Base-by-base conservation (phyloP, 495 filamentous ascomycete genomes). In the Penicillium argentinense region DNA sequence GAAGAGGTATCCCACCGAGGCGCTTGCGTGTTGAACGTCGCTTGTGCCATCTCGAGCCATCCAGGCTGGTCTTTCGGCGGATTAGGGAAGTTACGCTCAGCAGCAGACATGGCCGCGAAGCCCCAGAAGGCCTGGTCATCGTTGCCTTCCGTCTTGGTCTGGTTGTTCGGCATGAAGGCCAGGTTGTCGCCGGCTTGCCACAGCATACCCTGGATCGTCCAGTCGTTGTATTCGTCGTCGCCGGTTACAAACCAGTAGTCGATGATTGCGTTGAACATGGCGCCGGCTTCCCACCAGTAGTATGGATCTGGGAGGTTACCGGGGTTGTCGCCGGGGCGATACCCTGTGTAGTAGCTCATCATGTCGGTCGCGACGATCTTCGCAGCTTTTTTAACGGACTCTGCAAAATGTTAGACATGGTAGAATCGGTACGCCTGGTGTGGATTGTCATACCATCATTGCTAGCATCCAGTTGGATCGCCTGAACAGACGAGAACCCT, bases 51-150 rank as follows among this genome's bases (percentile, higher is more conserved):
- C 3, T 84, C 85, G 3, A 93, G 70, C 87, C 88, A 93, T 47
- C 82, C 78, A 3, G 87, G 85, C 47, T 83, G 49, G 33, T 79
- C 76, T 0, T 50, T 49, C 2, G 68, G 70, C 5, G 75, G 75
- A 40, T 75, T 72, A 16, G 85, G 85, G 52, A 83, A 92, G 37
- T 84, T 85, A 38, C 82, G 77, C 63, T 95, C 89, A 3, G 89
- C 87, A 0, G 89, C 89, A 5, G 82, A 76, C 82, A 95, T 87
- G 25, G 83, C 87, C 3, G 87, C 76, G 63, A 95, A 83, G 23
- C 75, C 89, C 89, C 89, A 95, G 59, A 95, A 95, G 0, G 77
- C 83, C 58, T 93, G 89, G 59, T 95, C 89, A 54, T 95, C 89
- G 63, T 95, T 95, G 39, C 89, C 87, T 40, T 79, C 66, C 0